These are phyloP conservation scores for Fraxinus nigra DNA, from an alignment of 305 asterid genomes.

Conservation along the genomic window DNA sequence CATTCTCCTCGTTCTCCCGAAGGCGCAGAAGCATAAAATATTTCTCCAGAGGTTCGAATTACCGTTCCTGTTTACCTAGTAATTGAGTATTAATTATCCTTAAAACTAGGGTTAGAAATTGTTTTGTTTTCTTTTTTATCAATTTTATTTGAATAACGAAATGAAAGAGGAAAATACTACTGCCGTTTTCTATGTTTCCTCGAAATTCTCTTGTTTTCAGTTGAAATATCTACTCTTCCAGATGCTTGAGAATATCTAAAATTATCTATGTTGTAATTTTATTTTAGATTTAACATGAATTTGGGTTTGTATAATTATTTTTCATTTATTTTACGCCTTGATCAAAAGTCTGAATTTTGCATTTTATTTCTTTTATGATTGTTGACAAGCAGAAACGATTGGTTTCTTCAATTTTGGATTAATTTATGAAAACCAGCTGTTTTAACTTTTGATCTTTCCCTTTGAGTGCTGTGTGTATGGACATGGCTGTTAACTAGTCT, in stretches of 20 bases:
- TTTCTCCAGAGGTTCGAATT: slow-evolving; percentile 2
- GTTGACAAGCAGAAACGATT: background rate
- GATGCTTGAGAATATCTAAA: background rate
- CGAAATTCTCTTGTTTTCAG: background rate
- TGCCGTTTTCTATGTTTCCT: background rate
- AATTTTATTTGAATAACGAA: background rate
- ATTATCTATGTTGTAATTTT: background rate
- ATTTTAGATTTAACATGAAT: background rate
- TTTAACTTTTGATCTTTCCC: background rate
- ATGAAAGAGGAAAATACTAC: background rate
- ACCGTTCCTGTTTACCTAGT: background rate
- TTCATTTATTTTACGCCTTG: background rate
- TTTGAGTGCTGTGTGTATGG: background rate
- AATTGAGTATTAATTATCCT: background rate
- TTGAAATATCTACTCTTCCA: background rate
- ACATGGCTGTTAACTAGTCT: background rate
- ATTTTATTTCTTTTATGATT: background rate
- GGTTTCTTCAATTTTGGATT: background rate
- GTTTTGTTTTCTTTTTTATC: background rate
- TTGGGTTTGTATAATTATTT: background rate
- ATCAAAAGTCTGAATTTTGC: background rate
- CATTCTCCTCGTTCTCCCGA: background rate
- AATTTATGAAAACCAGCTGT: background rate
- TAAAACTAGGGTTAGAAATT: background rate
- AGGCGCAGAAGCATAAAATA: background rate